phyloP scores from a whole-genome alignment of 75 land plant genomes.

The Picea glauca region DNA sequence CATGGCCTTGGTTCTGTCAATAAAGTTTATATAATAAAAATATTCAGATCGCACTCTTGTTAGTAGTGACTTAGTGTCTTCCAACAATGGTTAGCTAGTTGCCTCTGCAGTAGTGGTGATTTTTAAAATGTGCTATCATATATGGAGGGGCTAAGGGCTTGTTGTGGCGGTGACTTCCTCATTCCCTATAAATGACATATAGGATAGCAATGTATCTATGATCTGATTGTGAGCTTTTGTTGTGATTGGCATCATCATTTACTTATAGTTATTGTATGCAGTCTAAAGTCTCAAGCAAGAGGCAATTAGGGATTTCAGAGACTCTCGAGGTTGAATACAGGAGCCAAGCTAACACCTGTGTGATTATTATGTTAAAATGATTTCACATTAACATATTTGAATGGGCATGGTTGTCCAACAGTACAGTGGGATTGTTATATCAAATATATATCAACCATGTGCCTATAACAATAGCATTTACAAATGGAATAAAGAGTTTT shows the following conservation, averaged over 20 bases:
- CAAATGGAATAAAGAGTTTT: background rate
- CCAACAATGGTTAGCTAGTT: no score
- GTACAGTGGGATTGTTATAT: background rate
- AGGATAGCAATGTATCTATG: background rate
- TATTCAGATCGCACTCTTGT: no score
- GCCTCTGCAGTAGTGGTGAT: no score
- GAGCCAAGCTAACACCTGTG: background rate
- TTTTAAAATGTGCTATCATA: no score
- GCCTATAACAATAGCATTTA: background rate
- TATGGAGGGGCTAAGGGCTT: no score
- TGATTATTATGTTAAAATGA: background rate
- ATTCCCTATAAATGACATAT: background rate
- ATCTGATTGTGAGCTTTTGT: background rate
- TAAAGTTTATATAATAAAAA: no score
- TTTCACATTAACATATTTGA: background rate
- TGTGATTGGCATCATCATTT: background rate
- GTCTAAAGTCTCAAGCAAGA: background rate
- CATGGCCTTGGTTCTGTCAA: no score
- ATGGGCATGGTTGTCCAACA: background rate
- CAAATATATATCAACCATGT: background rate
- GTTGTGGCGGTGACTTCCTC: no score
- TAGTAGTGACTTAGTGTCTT: no score
- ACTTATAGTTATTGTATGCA: background rate
- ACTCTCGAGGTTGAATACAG: background rate
- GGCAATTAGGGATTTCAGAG: background rate